Evolutionary conservation across 2,329 filamentous ascomycete genomes (phyloP), one percentile per base, ranked within the genome.

Genomic region (Xylaria sp.): DNA sequence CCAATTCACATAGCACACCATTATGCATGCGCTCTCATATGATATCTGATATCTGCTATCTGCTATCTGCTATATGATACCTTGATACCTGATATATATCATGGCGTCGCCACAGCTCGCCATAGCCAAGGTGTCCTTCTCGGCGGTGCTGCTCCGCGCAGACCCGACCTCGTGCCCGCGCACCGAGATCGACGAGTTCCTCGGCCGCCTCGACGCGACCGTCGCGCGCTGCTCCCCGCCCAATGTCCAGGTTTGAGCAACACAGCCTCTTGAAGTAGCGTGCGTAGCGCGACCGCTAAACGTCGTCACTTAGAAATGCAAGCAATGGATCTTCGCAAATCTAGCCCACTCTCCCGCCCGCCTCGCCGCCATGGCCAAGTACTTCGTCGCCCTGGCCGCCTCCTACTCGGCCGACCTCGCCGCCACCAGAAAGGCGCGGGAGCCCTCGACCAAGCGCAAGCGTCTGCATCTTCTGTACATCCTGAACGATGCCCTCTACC

Each of bases 241-340:
- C 84, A 94, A 95, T 84, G 91, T 96, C 85, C 93, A 96, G 93
- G 93, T 96, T 93, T 93, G 91, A 85, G 78, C 80, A 80, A 81
- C 75, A 78, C 74, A 78, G 77, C 73, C 72, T 78, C 73, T 77
- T 81, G 81, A 82, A 82, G 80, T 70, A 77, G 73, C 77, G 76
- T 76, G 72, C 76, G 73, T 73, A 71, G 74, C 74, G 70, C 75
- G 72, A 75, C 73, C 66, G 71, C 76, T 78, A 78, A 78, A 78
- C 75, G 72, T 78, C 75, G 73, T 74, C 70, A 72, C 73, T 73
- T 88, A 97, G 94, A 92, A 89, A 85, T 94, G 92, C 87, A 97
- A 94, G 87, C 85, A 87, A 81, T 97, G 93, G 93, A 90, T 95
- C 76, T 81, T 94, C 77, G 86, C 86, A 74, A 88, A 93, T 82